Evolutionary conservation across 139 green algal genomes (phyloP), one percentile per base, ranked within the genome.

Genomic region (Trebouxia sp.): DNA sequence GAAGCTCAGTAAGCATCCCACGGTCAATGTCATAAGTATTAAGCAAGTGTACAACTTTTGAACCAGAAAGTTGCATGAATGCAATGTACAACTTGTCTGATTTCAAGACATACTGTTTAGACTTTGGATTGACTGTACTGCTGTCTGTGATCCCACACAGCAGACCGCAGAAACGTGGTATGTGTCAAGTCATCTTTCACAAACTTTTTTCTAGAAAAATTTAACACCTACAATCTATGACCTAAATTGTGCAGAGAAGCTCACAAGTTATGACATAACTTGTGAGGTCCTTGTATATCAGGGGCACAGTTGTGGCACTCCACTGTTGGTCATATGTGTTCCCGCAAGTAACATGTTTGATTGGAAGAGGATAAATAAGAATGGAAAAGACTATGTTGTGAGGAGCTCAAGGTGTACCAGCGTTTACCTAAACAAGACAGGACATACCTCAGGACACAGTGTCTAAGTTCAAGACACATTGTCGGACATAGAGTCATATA

Each of bases 401-500:
- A 65, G 55, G 55, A 65, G 55, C 55, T 65, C 55, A 65, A 65
- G 55, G 55, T 65, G 22, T 65, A 65, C 55, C 55, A 65, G 55
- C 55, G 55, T 65, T 65, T 65, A 65, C 55, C 55, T 65, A 65
- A 65, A 65, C 55, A 65, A 65, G 20, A 65, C 55, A 65, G 55
- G 55, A 65, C 55, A 65, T 65, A 65, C 55, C 55, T 65, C 55
- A 65, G 55, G 55, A 65, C 55, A 65, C 55, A 65, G 22, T 65
- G 55, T 65, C 55, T 69, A 42, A 69, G 58, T 69, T 69, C 58
- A 69, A 69, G 58, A 69, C 58, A 69, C 58, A 69, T 69, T 69
- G 58, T 69, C 58, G 58, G 58, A 69, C 58, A 69, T 69, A 69
- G 58, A 69, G 58, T 69, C 58, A 69, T 69, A 69, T 69, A 69